A percentile compares a stretch with the other conserved stretches of the same genome.
Evolutionary conservation across 2,329 filamentous ascomycete species (phyloP).

Genomic region (Venturia carpophila): DNA sequence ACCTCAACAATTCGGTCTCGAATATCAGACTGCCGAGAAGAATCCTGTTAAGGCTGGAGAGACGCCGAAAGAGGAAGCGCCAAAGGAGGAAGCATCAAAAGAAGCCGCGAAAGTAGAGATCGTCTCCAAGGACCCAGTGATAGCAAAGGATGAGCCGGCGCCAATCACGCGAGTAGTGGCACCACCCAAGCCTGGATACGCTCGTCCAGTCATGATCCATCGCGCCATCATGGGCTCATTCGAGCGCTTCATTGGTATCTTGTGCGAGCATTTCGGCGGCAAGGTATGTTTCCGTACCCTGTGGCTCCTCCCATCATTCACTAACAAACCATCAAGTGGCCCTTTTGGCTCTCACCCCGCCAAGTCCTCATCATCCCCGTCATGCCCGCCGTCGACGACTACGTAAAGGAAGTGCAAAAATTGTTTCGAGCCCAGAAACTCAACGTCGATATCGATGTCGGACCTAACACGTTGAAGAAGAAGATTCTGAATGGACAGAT

Average conservation of each 20-base stretch:
- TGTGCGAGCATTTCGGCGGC: conserved; percentile 76
- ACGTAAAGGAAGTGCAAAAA: conserved; percentile 62
- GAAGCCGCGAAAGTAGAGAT: conserved; percentile 30
- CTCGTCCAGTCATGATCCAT: conserved; percentile 79
- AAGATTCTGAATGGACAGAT: conserved; percentile 79
- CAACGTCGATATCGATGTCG: conserved; percentile 63
- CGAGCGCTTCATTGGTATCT: conserved; percentile 62
- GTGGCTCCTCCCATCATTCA: not conserved
- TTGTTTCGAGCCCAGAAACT: conserved; percentile 61
- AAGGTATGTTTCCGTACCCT: conserved; percentile 36
- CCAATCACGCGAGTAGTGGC: conserved; percentile 35
- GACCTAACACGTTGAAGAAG: conserved; percentile 77
- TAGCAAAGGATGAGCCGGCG: conserved; percentile 23
- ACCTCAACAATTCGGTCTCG: conserved; percentile 76
- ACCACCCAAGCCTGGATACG: conserved; percentile 58
- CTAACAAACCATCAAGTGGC: conserved; percentile 46
- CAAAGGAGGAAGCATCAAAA: conserved; percentile 29
- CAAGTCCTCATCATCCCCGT: conserved; percentile 75
- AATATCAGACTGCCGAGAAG: conserved; percentile 69
- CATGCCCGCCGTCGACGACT: conserved; percentile 62
- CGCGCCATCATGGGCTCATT: conserved; percentile 70
- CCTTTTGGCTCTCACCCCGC: conserved; percentile 79
- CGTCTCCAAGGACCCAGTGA: conserved; percentile 22
- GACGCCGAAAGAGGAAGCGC: conserved; percentile 33
- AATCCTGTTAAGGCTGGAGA: conserved; percentile 27